Evolutionary conservation across 1,139 yeast species (phyloP).

Genomic region (Meyerozyma elateridarum): DNA sequence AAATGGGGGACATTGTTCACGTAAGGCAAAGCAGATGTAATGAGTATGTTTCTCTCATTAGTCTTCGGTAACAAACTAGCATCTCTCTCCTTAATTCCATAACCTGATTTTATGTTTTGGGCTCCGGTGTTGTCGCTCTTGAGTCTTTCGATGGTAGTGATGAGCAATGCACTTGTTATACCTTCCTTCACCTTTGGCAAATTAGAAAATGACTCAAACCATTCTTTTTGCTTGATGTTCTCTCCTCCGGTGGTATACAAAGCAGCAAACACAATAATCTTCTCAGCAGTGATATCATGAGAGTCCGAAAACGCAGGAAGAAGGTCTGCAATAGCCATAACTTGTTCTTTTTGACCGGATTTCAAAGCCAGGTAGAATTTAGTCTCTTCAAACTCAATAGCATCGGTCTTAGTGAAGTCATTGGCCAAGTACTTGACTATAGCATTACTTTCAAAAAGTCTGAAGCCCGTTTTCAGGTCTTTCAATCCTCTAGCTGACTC

Average conservation of each 20-base stretch:
- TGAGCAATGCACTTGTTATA: constrained; percentile 31
- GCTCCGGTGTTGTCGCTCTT: constrained; percentile 56
- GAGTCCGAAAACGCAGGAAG: constrained; percentile 6
- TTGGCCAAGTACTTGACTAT: constrained; percentile 65
- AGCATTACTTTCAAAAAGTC: constrained; percentile 74
- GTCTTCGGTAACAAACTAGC: constrained; percentile 50
- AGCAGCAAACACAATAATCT: constrained; percentile 44
- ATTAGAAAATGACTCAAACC: constrained; percentile 41
- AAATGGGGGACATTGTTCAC: constrained; percentile 97
- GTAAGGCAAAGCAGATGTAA: constrained; percentile 95
- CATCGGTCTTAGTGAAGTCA: constrained; percentile 32
- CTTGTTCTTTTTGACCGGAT: constrained; percentile 22
- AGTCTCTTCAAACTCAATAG: constrained; percentile 28
- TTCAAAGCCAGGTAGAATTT: constrained; percentile 29
- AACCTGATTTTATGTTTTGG: constrained; percentile 39
- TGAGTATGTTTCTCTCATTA: constrained; percentile 72
- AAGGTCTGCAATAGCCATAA: constrained; percentile 13
- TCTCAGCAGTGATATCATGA: constrained; percentile 27
- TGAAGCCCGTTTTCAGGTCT: constrained; percentile 36
- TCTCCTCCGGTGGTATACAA: constrained; percentile 18
- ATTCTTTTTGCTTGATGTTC: constrained; percentile 15
- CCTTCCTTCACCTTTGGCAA: constrained; percentile 34
- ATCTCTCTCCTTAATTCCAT: constrained; percentile 27
- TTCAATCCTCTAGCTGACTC: constrained; percentile 31
- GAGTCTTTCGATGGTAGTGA: constrained; percentile 38